Base-by-base conservation (phyloP, 2,329 filamentous ascomycete species). In the Leptographium radiaticola region DNA sequence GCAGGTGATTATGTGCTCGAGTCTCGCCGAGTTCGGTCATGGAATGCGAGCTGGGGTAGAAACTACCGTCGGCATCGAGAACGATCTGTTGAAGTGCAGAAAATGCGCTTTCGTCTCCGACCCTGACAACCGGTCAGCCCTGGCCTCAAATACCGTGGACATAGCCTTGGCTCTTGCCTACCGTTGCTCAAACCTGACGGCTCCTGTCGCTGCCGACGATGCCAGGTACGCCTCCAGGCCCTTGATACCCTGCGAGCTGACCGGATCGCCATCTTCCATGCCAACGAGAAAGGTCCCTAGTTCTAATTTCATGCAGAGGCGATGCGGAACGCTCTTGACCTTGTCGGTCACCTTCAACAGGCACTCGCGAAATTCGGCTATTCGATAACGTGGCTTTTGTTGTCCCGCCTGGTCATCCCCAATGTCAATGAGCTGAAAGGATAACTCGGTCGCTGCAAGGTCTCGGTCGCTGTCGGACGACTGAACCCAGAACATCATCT, bases 21-120 rank as follows among this genome's bases (percentile, higher is more conserved):
- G 58, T 57, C 1, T 63, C 55, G 3, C 40, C 6, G 1, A 62
- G 43, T 1, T 18, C 34, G 1, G 40, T 39, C 16, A 53, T 46
- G 6, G 54, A 50, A 1, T 57, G 50, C 9, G 53, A 54, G 13
- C 30, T 52, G 1, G 58, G 57, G 45, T 53, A 53, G 12, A 61
- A 61, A 2, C 11, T 8, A 9, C 52, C 50, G 2, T 15, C 20
- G 0, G 53, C 31, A 9, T 20, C 40, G 6, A 56, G 20, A 1
- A 59, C 31, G 3, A 40, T 51, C 0, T 51, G 11, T 16, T 47
- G 53, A 20, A 58, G 39, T 2, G n/a, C n/a, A 11, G 48, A n/a
- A 31, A 57, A 59, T 5, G 51, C 20, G 1, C 36, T n/a, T 2
- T 30, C 25, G 48, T 48, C 51, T n/a, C 57, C 58, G 12, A 59